These are phyloP conservation scores for Backusella australiensis DNA, from an alignment of 192 early-diverging fungal species.

Conservation along the genomic window DNA sequence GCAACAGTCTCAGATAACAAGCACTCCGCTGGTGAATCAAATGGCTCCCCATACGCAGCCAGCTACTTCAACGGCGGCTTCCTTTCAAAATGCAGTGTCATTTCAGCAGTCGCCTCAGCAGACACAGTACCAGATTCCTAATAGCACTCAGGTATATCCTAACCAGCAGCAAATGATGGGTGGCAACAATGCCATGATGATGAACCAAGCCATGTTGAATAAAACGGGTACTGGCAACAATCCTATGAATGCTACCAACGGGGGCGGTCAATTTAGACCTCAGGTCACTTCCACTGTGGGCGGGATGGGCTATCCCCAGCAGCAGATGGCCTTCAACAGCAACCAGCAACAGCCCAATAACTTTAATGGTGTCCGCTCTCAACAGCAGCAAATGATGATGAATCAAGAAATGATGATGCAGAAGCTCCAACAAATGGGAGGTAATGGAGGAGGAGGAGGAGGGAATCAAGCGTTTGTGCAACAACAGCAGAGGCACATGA, in stretches of 20 bases:
- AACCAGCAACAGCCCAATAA: background rate
- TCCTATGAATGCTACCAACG: background rate
- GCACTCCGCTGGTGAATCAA: background rate
- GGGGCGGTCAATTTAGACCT: background rate
- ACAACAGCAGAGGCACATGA: slow-evolving; percentile 6
- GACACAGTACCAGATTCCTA: background rate
- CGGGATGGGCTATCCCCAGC: background rate
- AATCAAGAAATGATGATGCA: slow-evolving; percentile 14
- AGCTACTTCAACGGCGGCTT: background rate
- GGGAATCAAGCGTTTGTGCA: slow-evolving; percentile 19
- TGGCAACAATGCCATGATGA: background rate
- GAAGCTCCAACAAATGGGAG: slow-evolving; percentile 11
- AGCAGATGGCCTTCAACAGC: background rate
- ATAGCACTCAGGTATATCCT: background rate
- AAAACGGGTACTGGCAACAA: background rate
- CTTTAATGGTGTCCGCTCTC: background rate
- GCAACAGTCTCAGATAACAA: background rate
- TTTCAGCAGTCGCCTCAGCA: background rate
- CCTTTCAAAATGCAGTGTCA: background rate
- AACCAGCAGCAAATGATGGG: background rate
- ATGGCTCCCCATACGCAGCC: background rate
- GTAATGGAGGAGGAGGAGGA: slow-evolving; percentile 16
- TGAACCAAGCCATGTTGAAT: background rate
- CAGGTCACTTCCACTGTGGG: background rate
- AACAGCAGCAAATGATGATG: background rate